phyloP scores from a whole-genome alignment of 2,329 filamentous ascomycete genomes.

The Neurospora sp. region DNA sequence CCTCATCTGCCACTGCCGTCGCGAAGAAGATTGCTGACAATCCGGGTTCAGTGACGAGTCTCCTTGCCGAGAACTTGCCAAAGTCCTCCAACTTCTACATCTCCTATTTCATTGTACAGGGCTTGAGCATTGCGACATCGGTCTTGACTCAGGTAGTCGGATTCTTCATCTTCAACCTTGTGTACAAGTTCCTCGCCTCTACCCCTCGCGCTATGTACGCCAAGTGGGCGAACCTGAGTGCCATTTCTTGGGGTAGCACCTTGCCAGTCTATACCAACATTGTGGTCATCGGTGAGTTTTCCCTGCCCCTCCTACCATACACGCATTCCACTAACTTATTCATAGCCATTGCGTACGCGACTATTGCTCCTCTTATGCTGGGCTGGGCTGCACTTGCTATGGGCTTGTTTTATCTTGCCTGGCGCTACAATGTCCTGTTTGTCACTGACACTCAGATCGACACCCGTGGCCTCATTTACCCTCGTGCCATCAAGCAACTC shows the following conservation, averaged over 20 bases:
- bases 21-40: constrained; percentile 51
- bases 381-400: constrained; percentile 73
- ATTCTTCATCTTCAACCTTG: constrained; percentile 61
- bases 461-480: constrained; percentile 79
- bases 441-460: constrained; percentile 75
- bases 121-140: constrained; percentile 65
- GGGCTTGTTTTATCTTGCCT: constrained; percentile 74
- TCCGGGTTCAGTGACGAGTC: constrained; percentile 48
- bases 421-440: constrained; percentile 84
- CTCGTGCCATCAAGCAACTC: constrained; percentile 77
- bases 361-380: constrained; percentile 76
- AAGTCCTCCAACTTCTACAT: constrained; percentile 90
- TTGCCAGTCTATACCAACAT: constrained; percentile 76
- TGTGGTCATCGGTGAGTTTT: constrained; percentile 59
- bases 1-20: constrained; percentile 68
- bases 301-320: neutral
- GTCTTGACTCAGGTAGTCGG: constrained; percentile 63
- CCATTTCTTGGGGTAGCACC: constrained; percentile 74
- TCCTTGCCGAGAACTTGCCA: constrained; percentile 68
- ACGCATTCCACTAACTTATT: constrained; percentile 11
- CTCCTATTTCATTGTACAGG: constrained; percentile 89
- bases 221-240: constrained; percentile 64
- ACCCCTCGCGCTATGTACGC: constrained; percentile 74
- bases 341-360: constrained; percentile 70
- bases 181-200: constrained; percentile 63